Conservation (phyloP, 2,329 filamentous ascomycete species). For the Alternaria ethzedia region DNA sequence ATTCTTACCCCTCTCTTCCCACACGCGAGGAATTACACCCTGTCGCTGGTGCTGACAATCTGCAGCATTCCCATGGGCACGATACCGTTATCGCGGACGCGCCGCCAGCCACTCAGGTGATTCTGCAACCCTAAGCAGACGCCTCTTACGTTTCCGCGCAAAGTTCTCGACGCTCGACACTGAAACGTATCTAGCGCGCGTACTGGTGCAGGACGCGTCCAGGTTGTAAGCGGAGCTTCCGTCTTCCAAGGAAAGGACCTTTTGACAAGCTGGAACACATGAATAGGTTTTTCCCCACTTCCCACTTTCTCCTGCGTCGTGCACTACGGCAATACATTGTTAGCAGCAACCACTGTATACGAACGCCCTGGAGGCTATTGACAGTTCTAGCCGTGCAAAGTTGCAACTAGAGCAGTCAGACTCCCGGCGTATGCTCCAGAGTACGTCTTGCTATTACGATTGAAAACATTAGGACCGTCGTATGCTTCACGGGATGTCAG, state of each 20-base stretch:
- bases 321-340: conserved; percentile 9
- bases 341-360: conserved; percentile 1
- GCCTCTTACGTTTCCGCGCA: conserved; percentile 21
- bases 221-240: conserved; percentile 4
- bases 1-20: conserved; percentile 16
- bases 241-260: not conserved
- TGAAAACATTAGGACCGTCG: not conserved
- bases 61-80: conserved; percentile 6
- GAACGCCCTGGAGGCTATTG: conserved; percentile 6
- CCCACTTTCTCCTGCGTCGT: conserved; percentile 18
- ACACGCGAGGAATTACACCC: conserved; percentile 12
- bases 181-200: conserved; percentile 15
- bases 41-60: conserved; percentile 13
- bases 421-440: not conserved
- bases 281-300: conserved; percentile 16
- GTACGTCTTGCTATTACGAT: not conserved
- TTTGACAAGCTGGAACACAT: not conserved
- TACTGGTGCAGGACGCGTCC: conserved; percentile 9
- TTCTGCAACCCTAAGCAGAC: conserved; percentile 7
- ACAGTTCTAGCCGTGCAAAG: not conserved
- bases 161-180: conserved; percentile 5
- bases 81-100: conserved; percentile 17
- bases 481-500: not conserved
- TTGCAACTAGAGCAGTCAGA: not conserved
- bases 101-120: conserved; percentile 13